These are phyloP conservation scores for Drosera spatulata DNA, from an alignment of 179 eudicot species.

Conservation along the genomic window DNA sequence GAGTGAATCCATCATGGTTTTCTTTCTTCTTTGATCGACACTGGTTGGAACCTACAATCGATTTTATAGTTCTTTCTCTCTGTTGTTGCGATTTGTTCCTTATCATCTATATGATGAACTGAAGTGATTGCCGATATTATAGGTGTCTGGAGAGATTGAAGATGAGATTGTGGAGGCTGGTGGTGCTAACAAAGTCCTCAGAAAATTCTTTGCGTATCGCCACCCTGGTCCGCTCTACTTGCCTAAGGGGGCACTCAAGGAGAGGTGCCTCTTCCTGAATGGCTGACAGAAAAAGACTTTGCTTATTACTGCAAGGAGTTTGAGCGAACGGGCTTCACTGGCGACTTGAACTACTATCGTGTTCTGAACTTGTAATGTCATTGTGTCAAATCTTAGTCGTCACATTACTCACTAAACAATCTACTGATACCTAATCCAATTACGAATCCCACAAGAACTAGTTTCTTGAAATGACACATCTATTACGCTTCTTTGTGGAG, in stretches of 20 bases:
- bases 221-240: not conserved
- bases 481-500: too few species aligned
- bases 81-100: too few species aligned
- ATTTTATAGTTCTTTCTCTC: too few species aligned
- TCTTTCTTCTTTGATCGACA: too few species aligned
- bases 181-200: slow-evolving; percentile 18
- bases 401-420: not conserved
- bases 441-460: too few species aligned
- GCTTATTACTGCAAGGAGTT: slow-evolving; percentile 13
- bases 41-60: too few species aligned
- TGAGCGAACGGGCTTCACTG: slow-evolving; percentile 49
- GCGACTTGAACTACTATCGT: slow-evolving; percentile 80
- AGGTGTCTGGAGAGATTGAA: slow-evolving; percentile 31
- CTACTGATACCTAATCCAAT: not conserved
- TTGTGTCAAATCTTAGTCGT: slow-evolving; percentile 4
- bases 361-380: slow-evolving; percentile 37
- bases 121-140: not conserved
- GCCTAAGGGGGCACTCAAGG: slow-evolving; percentile 29
- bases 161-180: slow-evolving; percentile 28
- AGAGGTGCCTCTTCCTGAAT: slow-evolving; percentile 18
- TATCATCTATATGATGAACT: not conserved
- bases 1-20: too few species aligned
- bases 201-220: not conserved
- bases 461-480: too few species aligned
- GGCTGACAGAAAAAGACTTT: slow-evolving; percentile 19